Evolutionary conservation across 345 rosid species (phyloP), one percentile per base, ranked within the genome.

Genomic region (Hypericum perforatum): DNA sequence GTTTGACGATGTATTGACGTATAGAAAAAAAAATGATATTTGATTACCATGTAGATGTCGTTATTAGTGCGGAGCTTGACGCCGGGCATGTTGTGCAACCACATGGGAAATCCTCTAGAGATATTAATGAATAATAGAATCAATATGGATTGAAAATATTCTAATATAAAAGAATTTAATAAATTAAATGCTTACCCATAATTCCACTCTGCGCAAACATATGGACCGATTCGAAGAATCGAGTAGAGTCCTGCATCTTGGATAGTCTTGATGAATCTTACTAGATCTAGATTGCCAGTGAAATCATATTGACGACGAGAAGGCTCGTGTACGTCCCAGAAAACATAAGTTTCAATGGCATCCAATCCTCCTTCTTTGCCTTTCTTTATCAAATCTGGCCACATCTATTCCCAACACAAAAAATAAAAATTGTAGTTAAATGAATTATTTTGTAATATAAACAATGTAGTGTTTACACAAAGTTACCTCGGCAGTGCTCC

Each of bases 321-420:
- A 15, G 56, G 61, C 43, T 63, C 67, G n/a, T 63, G 67, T 0
- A 56, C 61, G 51, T 63, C 57, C 67, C 67, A 63, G 29, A 63
- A 63, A 29, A 63, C 67, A 7, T 63, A 63, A 6, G 67, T 63
- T 39, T 63, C 68, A 11, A 64, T 52, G 2, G 68, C 42, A 52
- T 64, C 59, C 6, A 64, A 56, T 11, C 68, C 68, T 8, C 68
- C 68, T 22, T 51, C 48, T 39, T 64, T 64, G 5, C 62, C 51
- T 41, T 64, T 57, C 45, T 11, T 52, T 10, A 64, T 52, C 11
- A 64, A 52, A 7, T 45, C 29, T 6, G 45, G 62, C 68, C 68
- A 64, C 68, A 64, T 64, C 68, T 64, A 11, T 3, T 9, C 12
- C 10, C 41, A 16, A 38, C 7, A 22, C 11, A 9, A 14, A 7